phyloP scores from a whole-genome alignment of 352 stramenopile species.

The Peronosclerospora sorghi region DNA sequence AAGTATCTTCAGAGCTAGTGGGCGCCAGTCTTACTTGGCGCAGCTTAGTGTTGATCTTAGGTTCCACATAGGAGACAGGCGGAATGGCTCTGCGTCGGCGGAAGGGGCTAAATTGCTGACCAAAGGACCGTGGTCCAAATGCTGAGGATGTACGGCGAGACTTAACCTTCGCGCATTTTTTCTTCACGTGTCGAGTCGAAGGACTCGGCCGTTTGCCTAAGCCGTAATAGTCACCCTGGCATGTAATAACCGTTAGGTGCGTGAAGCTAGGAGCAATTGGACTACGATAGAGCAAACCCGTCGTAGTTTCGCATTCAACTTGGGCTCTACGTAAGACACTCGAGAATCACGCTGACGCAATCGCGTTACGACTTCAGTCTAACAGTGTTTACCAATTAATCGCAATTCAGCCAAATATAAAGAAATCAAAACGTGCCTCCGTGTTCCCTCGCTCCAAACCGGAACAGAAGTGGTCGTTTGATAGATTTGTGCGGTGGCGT shows the following conservation, averaged over 20 bases:
- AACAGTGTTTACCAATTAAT: background rate
- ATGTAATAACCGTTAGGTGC: conserved; percentile 4
- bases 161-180: conserved; percentile 5
- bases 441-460: conserved; percentile 2
- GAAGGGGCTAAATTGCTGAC: conserved; percentile 12
- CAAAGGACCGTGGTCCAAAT: conserved; percentile 9
- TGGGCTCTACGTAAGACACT: conserved; percentile 47
- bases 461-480: background rate
- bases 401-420: background rate
- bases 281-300: conserved; percentile 17
- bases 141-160: conserved; percentile 8
- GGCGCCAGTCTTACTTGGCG: conserved; percentile 36
- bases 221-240: conserved; percentile 59
- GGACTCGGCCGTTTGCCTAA: conserved; percentile 25
- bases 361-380: conserved; percentile 12
- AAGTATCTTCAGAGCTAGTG: background rate
- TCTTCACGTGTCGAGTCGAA: conserved; percentile 6
- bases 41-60: conserved; percentile 74
- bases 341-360: conserved; percentile 30
- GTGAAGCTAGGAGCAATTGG: background rate
- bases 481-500: background rate
- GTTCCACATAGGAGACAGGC: conserved; percentile 46
- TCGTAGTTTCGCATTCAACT: conserved; percentile 51
- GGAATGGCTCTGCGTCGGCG: conserved; percentile 11
- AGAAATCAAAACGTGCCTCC: conserved; percentile 4